Evolutionary conservation across 495 filamentous ascomycete species (phyloP), one percentile per base, ranked within the genome.

Genomic region (Parachaetomium inaequale): DNA sequence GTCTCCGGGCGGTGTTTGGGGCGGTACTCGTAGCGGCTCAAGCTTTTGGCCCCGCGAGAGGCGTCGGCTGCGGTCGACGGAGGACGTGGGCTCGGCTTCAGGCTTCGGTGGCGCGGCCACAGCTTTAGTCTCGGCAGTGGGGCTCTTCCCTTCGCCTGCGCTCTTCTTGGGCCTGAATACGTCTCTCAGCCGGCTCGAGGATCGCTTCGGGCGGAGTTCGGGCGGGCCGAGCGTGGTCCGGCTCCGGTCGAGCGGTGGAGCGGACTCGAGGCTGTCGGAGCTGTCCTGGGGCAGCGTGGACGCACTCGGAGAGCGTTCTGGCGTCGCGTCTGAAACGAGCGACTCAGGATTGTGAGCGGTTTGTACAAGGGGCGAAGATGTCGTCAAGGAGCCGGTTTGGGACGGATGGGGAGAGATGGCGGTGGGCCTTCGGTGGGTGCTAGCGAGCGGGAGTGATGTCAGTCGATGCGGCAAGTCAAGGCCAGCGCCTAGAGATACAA

Each of bases 341-440:
- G 70, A 54, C 40, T 78, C 62, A 74, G 78, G 63, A 75, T 81
- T 55, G 78, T 83, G 66, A 74, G 72, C 69, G 15, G 76, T 73
- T 65, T 87, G 85, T 36, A 94, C 84, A 55, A 92, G 75, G 31
- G 91, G 92, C 28, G 92, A 93, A 17, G 90, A 93, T 14, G 88
- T 85, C 31, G 92, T 93, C 57, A 93, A 79, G 73, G 90, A 88
- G 59, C 87, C 90, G 64, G 86, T 80, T 70, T 94, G 91, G 29
- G 90, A 93, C 40, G 87, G 81, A 73, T 87, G 88, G 31, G 86
- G 80, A 45, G 87, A 86, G 58, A 81, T 61, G 75, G 77, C 66
- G 84, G 88, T 59, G 83, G 86, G 70, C 50, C 69, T 66, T 32
- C 8, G 61, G 29, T 60, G 51, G 50, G 62, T 58, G 28, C 65